phyloP scores from a whole-genome alignment of 495 filamentous ascomycete genomes.

The Penicillium canescens region DNA sequence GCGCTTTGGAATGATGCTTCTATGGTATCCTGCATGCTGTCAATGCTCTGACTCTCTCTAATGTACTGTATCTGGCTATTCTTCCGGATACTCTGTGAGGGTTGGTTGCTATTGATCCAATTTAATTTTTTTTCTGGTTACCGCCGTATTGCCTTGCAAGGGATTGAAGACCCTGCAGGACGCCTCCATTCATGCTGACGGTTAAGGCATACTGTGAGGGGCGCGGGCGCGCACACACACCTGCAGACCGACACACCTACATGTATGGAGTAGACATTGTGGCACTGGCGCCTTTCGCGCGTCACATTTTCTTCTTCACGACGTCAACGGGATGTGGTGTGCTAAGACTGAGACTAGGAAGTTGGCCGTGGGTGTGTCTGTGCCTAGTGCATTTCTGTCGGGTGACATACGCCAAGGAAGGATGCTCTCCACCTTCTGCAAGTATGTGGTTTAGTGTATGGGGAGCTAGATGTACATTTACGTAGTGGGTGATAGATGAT shows the following conservation, averaged over 20 bases:
- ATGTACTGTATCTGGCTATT: not conserved
- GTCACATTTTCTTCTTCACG: not conserved
- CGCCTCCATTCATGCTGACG: conserved; percentile 4
- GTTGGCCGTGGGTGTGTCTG: too few species aligned
- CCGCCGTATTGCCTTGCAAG: conserved; percentile 14
- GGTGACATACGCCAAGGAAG: conserved; percentile 27
- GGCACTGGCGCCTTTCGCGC: conserved; percentile 16
- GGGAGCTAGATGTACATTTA: conserved; percentile 17
- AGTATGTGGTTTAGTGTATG: conserved; percentile 12
- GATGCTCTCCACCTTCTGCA: conserved; percentile 22
- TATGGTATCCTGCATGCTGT: too few species aligned
- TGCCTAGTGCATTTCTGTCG: not conserved
- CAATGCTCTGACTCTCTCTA: not conserved
- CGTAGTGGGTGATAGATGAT: conserved; percentile 2
- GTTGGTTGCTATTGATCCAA: not conserved
- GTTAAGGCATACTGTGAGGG: conserved; percentile 8
- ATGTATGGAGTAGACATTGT: not conserved
- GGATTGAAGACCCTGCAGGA: conserved; percentile 22
- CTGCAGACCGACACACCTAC: not conserved
- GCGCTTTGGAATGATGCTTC: conserved; percentile 7
- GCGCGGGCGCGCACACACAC: not conserved
- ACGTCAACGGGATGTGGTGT: conserved; percentile 1
- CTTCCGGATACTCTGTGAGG: not conserved
- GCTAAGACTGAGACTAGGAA: conserved; percentile 3
- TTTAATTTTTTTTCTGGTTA: not conserved